Conservation (phyloP, 768 basidiomycete genomes). For the Dendrothele bispora region DNA sequence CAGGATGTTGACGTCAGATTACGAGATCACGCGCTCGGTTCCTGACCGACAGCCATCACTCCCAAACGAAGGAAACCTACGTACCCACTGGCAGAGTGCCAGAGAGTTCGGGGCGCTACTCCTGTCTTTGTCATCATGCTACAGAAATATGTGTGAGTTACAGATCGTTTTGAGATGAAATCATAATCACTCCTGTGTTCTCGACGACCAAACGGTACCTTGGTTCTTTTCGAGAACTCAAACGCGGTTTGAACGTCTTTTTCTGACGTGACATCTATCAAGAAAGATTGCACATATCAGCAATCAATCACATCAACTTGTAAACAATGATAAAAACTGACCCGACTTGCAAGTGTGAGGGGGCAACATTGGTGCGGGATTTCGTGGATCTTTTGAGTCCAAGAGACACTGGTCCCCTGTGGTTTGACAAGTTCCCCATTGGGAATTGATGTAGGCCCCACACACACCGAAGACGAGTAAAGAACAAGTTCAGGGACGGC, state of each 20-base stretch:
- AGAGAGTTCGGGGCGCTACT: constrained; percentile 45
- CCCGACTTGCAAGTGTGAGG: constrained; percentile 34
- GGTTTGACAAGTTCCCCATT: constrained; percentile 59
- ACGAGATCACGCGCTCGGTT: too few relatives aligned
- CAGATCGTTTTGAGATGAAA: not conserved
- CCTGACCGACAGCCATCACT: too few relatives aligned
- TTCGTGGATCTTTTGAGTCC: constrained; percentile 33
- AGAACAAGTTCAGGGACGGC: too few relatives aligned
- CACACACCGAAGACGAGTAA: too few relatives aligned
- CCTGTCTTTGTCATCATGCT: constrained; percentile 52
- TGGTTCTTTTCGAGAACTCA: constrained; percentile 37
- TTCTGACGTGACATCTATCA: constrained; percentile 42
- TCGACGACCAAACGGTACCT: constrained; percentile 46
- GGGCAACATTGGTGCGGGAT: constrained; percentile 24
- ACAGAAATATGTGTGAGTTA: not conserved
- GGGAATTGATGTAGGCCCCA: constrained; percentile 34
- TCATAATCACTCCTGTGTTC: constrained; percentile 48
- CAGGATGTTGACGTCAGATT: too few relatives aligned
- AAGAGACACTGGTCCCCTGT: constrained; percentile 47
- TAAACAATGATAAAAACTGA: not conserved
- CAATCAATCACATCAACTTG: not conserved
- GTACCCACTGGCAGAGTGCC: constrained; percentile 30
- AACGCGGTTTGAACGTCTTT: constrained; percentile 46
- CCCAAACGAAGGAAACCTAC: not conserved
- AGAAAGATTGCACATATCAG: constrained; percentile 8